Conservation (phyloP, 2,329 filamentous ascomycete genomes). For the Microsporum canis region DNA sequence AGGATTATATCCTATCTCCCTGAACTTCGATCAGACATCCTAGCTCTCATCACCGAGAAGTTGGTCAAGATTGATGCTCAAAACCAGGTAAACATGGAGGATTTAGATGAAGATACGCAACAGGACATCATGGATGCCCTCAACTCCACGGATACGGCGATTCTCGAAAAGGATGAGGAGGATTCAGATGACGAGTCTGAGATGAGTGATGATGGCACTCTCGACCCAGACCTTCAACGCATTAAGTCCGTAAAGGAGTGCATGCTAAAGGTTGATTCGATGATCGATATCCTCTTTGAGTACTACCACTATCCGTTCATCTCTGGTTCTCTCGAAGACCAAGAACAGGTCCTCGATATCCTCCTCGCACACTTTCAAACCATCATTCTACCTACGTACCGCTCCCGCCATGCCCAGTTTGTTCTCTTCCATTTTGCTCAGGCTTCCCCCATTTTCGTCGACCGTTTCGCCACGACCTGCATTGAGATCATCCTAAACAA, state of each 20-base stretch:
- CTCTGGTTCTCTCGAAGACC: slow-evolving; percentile 55
- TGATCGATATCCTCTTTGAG: slow-evolving; percentile 77
- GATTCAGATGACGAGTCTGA: slow-evolving; percentile 40
- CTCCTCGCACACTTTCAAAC: slow-evolving; percentile 76
- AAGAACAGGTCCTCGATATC: slow-evolving; percentile 63
- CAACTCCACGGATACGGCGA: slow-evolving; percentile 20
- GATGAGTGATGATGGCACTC: slow-evolving; percentile 52
- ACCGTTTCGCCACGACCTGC: slow-evolving; percentile 70
- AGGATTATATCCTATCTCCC: slow-evolving; percentile 66
- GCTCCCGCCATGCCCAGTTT: slow-evolving; percentile 88
- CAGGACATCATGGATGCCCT: slow-evolving; percentile 50
- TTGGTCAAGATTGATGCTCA: slow-evolving; percentile 92
- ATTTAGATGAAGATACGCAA: slow-evolving; percentile 78
- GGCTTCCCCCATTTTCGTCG: slow-evolving; percentile 62
- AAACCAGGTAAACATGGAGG: slow-evolving; percentile 86
- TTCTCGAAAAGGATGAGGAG: slow-evolving; percentile 49
- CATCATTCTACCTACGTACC: slow-evolving; percentile 81
- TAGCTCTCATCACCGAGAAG: slow-evolving; percentile 72
- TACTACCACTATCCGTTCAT: slow-evolving; percentile 66
- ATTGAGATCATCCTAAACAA: slow-evolving; percentile 62
- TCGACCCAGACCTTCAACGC: slow-evolving; percentile 36
- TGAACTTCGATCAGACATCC: slow-evolving; percentile 64
- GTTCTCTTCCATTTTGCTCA: slow-evolving; percentile 93
- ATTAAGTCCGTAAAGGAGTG: slow-evolving; percentile 65
- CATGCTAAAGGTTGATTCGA: slow-evolving; percentile 80